A percentile compares a stretch with the other conserved stretches of the same genome.
Evolutionary conservation across 164 flowering plant genomes (phyloP).

Genomic region (Akebia trifoliata): DNA sequence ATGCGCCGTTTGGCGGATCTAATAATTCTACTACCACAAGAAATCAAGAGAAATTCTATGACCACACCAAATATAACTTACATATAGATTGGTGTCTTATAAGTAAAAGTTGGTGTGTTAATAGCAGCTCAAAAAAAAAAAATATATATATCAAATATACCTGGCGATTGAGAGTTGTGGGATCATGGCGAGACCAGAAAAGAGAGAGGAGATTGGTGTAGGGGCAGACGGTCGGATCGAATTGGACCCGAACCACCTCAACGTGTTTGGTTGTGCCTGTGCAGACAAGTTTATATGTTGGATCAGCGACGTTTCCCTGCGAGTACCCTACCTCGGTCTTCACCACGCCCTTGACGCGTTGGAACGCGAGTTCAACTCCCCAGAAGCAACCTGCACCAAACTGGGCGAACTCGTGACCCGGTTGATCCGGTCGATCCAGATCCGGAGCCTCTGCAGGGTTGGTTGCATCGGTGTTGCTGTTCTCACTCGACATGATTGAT

Average conservation of each 20-base stretch:
- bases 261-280: conserved; percentile 59
- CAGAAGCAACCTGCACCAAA: conserved; percentile 97
- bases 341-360: conserved; percentile 66
- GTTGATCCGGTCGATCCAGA: conserved; percentile 35
- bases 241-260: conserved; percentile 79
- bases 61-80: too few species aligned
- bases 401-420: conserved; percentile 62
- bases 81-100: too few species aligned
- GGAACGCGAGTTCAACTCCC: conserved; percentile 89
- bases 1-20: too few species aligned
- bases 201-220: conserved; percentile 56
- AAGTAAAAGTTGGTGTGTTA: too few species aligned
- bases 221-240: conserved; percentile 54
- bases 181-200: conserved; percentile 85
- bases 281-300: conserved; percentile 63
- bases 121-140: too few species aligned
- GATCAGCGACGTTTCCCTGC: conserved; percentile 65
- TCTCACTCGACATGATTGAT: not conserved
- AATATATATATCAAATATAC: conserved; percentile 19
- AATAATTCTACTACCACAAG: too few species aligned
- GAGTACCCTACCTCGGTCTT: conserved; percentile 90
- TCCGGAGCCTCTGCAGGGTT: conserved; percentile 53
- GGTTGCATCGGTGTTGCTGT: not conserved
- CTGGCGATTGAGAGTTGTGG: conserved; percentile 88
- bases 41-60: too few species aligned